These are phyloP conservation scores for Cicer bijugum DNA, from an alignment of 306 rosid genomes.

Conservation along the genomic window DNA sequence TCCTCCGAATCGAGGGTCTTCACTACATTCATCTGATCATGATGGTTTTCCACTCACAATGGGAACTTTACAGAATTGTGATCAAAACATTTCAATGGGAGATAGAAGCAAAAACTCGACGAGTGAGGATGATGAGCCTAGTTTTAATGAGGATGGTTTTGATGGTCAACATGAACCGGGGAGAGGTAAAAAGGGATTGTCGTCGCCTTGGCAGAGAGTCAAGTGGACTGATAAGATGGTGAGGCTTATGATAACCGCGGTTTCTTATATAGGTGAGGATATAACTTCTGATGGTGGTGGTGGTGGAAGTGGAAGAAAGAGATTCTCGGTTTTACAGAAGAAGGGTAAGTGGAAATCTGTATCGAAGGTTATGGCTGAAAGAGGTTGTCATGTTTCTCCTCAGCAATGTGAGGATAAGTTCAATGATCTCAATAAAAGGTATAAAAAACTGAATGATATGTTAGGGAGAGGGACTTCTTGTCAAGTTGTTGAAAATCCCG, in stretches of 20 bases:
- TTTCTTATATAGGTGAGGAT: slow-evolving; percentile 85
- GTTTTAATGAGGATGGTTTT: slow-evolving; percentile 71
- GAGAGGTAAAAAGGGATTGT: slow-evolving; percentile 77
- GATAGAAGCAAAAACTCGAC: slow-evolving; percentile 73
- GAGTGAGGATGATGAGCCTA: slow-evolving; percentile 84
- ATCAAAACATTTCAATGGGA: slow-evolving; percentile 64
- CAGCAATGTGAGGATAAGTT: slow-evolving; percentile 98
- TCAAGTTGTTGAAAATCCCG: slow-evolving; percentile 86
- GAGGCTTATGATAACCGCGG: slow-evolving; percentile 86
- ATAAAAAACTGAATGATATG: slow-evolving; percentile 85
- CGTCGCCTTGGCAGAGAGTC: slow-evolving; percentile 88
- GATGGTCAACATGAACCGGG: slow-evolving; percentile 61
- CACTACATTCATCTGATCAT: slow-evolving; percentile 56
- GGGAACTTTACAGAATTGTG: slow-evolving; percentile 66
- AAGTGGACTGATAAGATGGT: slow-evolving; percentile 97
- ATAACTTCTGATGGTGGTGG: slow-evolving; percentile 53
- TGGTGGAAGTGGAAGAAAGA: slow-evolving; percentile 68
- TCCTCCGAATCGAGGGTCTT: slow-evolving; percentile 61
- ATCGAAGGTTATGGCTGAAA: slow-evolving; percentile 94
- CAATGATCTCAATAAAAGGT: slow-evolving; percentile 94
- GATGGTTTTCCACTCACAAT: slow-evolving; percentile 71
- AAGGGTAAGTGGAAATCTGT: slow-evolving; percentile 95
- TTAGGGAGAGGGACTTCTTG: slow-evolving; percentile 95
- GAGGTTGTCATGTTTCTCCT: slow-evolving; percentile 87
- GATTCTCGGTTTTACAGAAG: slow-evolving; percentile 67